Percentiles rank a stretch among this genome's conserved stretches.
phyloP scores from a whole-genome alignment of 192 early-diverging fungal genomes.

The Cladochytrium replicatum region DNA sequence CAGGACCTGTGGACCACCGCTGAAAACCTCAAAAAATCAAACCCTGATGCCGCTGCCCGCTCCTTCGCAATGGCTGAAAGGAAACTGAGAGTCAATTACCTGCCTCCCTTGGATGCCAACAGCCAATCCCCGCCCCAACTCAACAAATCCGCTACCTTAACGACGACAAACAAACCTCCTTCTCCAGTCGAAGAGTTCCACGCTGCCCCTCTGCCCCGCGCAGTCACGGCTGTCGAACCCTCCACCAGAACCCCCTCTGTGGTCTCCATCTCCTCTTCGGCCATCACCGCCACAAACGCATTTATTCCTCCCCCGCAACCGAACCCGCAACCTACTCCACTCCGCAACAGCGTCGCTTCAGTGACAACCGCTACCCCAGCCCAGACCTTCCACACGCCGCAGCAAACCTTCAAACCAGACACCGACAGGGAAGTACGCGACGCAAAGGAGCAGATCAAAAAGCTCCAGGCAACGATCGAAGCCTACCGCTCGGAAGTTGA shows the following conservation, averaged over 20 bases:
- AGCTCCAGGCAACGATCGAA: conserved; percentile 36
- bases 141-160: not conserved
- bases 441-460: conserved; percentile 32
- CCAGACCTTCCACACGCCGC: not conserved
- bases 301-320: not conserved
- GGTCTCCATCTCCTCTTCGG: not conserved
- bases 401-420: not conserved
- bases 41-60: conserved; percentile 18
- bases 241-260: not conserved
- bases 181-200: not conserved
- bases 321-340: not conserved
- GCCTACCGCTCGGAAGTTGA: conserved; percentile 48
- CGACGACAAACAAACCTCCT: not conserved
- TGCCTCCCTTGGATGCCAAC: conserved; percentile 12
- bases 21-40: conserved; percentile 31
- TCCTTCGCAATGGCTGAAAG: conserved; percentile 33
- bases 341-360: not conserved
- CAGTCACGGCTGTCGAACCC: not conserved
- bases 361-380: not conserved
- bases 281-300: conserved; percentile 5
- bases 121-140: not conserved
- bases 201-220: not conserved
- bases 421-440: conserved; percentile 17
- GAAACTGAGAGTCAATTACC: conserved; percentile 36
- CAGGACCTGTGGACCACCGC: conserved; percentile 34